Evolutionary conservation across 2,329 filamentous ascomycete genomes (phyloP), one percentile per base, ranked within the genome.

Genomic region (Nannizzia gypsea): DNA sequence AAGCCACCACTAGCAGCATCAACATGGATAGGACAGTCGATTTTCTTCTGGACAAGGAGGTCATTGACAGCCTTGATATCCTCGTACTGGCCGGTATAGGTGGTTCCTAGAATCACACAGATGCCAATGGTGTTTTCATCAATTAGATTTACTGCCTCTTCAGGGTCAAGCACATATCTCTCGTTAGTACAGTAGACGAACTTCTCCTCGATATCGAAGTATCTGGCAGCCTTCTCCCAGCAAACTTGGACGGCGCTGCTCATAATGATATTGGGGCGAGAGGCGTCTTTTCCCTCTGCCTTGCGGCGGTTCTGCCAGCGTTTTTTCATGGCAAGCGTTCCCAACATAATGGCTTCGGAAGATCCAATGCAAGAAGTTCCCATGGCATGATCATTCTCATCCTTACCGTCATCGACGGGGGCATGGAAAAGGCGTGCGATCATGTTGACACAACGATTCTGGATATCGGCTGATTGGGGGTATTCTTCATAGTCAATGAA

Each of bases 71-170:
- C 85, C 79, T 96, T 92, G 70, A 91, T 86, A 68, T 96, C 90
- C 75, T 96, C 92, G 68, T 97, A 95, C 77, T 96, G 88, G 63
- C 92, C 92, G 0, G 92, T 96, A 74, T 96, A 96, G 0, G 92
- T 97, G 1, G 90, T 93, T 6, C 91, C 92, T 1, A 97, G 76
- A 65, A 97, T 96, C 60, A 84, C 82, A 70, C 90, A 96, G 67
- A 96, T 96, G 62, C 92, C 92, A 68, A 97, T 96, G 2, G 83
- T 86, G 72, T 86, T 86, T 74, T 86, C 83, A 62, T 86, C 83
- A 5, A 85, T 74, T 26, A 86, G 71, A 57, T 83, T 77, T 13
- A 86, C 80, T 1, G 81, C 80, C 70, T 84, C 73, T 68, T 83
- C 74, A 2, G 83, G 83, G 66, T 86, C 83, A 66, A 86, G 84